Evolutionary conservation across 2,329 filamentous ascomycete genomes (phyloP).

Genomic region (Gremmenia infestans): DNA sequence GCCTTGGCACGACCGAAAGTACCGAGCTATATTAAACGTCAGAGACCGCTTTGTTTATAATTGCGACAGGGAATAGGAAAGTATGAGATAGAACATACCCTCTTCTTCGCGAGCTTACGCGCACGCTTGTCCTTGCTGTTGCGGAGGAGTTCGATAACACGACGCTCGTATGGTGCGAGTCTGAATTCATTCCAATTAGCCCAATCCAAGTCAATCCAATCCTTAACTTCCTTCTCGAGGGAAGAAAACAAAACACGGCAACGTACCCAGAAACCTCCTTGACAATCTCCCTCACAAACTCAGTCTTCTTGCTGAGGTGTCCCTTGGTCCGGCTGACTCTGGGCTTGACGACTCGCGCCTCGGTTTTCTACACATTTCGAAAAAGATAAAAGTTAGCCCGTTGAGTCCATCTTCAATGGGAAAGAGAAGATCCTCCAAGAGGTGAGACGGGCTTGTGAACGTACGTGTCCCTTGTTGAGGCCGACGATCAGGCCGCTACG

Average conservation of each 20-base stretch:
- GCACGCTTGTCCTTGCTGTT: slow-evolving; percentile 99
- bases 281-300: slow-evolving; percentile 94
- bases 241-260: slow-evolving; percentile 2
- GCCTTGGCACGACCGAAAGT: slow-evolving; percentile 98
- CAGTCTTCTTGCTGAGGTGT: slow-evolving; percentile 91
- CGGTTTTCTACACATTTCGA: slow-evolving; percentile 65
- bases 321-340: slow-evolving; percentile 86
- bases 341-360: slow-evolving; percentile 69
- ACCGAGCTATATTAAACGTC: slow-evolving; percentile 62
- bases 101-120: slow-evolving; percentile 98
- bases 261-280: slow-evolving; percentile 95
- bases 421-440: slow-evolving; percentile 65
- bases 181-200: slow-evolving; percentile 37
- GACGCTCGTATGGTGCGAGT: slow-evolving; percentile 93
- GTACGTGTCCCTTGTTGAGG: slow-evolving; percentile 62
- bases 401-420: slow-evolving; percentile 47
- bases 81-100: slow-evolving; percentile 54
- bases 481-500: slow-evolving; percentile 56
- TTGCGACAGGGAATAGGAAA: neutral
- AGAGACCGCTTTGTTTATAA: neutral
- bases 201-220: neutral
- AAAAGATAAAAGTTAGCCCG: slow-evolving; percentile 26
- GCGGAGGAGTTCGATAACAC: slow-evolving; percentile 96
- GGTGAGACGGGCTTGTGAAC: slow-evolving; percentile 52
- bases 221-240: neutral